Percentiles rank a stretch among this genome's conserved stretches.
Conservation (phyloP, 2,329 filamentous ascomycete species). For the Aspergillus novoparasiticus region DNA sequence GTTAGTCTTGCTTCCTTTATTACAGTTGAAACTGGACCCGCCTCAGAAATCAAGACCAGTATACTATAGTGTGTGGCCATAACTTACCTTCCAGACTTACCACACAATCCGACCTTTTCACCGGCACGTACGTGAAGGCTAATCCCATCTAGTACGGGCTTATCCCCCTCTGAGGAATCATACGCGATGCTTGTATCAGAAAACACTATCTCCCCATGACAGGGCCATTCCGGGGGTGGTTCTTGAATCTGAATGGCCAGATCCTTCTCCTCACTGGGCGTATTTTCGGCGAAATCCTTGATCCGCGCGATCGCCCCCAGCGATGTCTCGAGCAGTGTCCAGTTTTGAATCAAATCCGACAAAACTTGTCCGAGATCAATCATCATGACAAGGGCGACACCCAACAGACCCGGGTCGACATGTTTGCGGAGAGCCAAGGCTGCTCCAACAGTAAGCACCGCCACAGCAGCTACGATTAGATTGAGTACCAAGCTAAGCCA, state of each 20-base stretch:
- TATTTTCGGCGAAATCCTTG: conserved; percentile 51
- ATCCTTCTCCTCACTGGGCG: conserved; percentile 20
- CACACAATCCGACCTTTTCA: conserved; percentile 39
- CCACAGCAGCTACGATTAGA: conserved; percentile 46
- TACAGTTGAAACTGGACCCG: background rate
- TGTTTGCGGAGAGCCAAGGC: conserved; percentile 40
- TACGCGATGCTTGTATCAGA: background rate
- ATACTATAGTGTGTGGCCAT: background rate
- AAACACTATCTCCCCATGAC: conserved; percentile 24
- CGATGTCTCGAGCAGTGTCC: conserved; percentile 59
- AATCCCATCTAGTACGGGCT: conserved; percentile 30
- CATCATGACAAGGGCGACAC: conserved; percentile 51
- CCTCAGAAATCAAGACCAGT: background rate
- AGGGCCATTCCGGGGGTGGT: conserved; percentile 24
- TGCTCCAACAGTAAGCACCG: conserved; percentile 46
- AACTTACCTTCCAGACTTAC: conserved; percentile 31
- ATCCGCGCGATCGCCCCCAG: conserved; percentile 59
- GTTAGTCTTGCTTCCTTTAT: background rate
- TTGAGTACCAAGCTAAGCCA: conserved; percentile 50
- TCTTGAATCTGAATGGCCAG: background rate
- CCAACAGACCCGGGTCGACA: conserved; percentile 46
- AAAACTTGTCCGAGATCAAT: conserved; percentile 49
- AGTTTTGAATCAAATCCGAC: conserved; percentile 49
- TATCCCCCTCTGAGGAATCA: background rate
- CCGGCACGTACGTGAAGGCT: conserved; percentile 28